Conservation (phyloP, 148 eudicot genomes). For the Amaranthus hypochondriacus region DNA sequence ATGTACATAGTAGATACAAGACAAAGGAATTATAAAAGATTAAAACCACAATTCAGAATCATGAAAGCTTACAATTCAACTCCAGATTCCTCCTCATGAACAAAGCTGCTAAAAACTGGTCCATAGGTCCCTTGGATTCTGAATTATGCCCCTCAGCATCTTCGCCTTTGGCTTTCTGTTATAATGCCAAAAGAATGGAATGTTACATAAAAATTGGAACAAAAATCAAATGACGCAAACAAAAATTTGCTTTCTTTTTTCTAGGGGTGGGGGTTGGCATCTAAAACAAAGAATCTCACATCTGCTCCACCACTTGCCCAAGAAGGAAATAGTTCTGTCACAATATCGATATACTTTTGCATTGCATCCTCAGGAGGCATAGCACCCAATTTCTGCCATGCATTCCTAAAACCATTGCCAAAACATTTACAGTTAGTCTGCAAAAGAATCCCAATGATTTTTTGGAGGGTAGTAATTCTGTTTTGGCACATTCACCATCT, state of each 20-base stretch:
- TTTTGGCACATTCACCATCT: neutral
- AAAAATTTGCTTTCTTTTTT: too few relatives aligned
- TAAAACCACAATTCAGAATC: conserved; percentile 8
- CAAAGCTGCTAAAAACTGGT: conserved; percentile 90
- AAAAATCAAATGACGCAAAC: neutral
- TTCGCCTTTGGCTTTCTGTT: conserved; percentile 54
- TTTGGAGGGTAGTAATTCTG: neutral
- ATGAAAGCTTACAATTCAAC: conserved; percentile 61
- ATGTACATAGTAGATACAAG: neutral
- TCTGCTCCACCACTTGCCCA: conserved; percentile 63
- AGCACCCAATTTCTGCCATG: conserved; percentile 96
- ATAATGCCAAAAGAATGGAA: neutral
- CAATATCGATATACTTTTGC: conserved; percentile 79
- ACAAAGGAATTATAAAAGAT: neutral
- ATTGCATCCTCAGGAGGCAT: conserved; percentile 99
- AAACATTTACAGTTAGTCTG: conserved; percentile 1
- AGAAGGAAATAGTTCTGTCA: conserved; percentile 71
- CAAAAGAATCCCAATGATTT: neutral
- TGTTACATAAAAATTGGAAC: neutral
- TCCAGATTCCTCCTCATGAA: conserved; percentile 81
- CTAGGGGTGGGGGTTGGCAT: neutral
- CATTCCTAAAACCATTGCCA: conserved; percentile 56
- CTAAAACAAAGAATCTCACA: conserved; percentile 45
- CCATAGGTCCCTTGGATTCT: conserved; percentile 76
- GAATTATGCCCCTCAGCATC: conserved; percentile 35